Evolutionary conservation across 1,139 yeast species (phyloP).

Genomic region (Nematodospora anomalae): DNA sequence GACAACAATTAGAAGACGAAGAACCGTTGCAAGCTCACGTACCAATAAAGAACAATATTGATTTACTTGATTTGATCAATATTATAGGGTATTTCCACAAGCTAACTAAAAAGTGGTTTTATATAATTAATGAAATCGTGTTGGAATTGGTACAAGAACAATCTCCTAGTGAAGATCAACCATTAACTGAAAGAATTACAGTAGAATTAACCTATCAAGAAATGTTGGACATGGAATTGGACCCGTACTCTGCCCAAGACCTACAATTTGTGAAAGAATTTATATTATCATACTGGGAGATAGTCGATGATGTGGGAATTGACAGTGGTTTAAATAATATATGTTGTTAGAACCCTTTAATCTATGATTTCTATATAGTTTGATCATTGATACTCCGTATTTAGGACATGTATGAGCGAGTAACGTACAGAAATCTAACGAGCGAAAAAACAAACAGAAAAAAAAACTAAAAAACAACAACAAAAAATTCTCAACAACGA

Average conservation of each 20-base stretch:
- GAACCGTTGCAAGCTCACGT: neutral
- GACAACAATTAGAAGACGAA: conserved; percentile 34
- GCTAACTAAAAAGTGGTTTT: conserved; percentile 47
- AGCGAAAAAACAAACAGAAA: neutral
- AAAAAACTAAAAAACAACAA: no score
- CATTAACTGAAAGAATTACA: conserved; percentile 16
- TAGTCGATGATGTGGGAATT: conserved; percentile 32
- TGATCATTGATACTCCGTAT: no score
- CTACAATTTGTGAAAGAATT: conserved; percentile 55
- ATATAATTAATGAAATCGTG: conserved; percentile 37
- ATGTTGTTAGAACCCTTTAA: conserved; percentile 23
- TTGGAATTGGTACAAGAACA: conserved; percentile 20
- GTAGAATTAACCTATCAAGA: conserved; percentile 55
- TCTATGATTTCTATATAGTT: neutral
- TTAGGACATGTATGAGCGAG: no score
- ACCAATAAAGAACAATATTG: conserved; percentile 7
- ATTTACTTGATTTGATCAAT: conserved; percentile 23
- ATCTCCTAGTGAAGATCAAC: conserved; percentile 8
- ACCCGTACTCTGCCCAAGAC: conserved; percentile 64
- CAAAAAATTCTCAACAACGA: neutral
- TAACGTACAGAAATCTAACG: no score
- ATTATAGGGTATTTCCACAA: conserved; percentile 58
- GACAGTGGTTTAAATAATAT: conserved; percentile 35
- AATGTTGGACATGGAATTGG: conserved; percentile 69
- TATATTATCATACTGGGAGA: conserved; percentile 54